Conservation (phyloP, 148 eudicot genomes). For the Silene uniflora region DNA sequence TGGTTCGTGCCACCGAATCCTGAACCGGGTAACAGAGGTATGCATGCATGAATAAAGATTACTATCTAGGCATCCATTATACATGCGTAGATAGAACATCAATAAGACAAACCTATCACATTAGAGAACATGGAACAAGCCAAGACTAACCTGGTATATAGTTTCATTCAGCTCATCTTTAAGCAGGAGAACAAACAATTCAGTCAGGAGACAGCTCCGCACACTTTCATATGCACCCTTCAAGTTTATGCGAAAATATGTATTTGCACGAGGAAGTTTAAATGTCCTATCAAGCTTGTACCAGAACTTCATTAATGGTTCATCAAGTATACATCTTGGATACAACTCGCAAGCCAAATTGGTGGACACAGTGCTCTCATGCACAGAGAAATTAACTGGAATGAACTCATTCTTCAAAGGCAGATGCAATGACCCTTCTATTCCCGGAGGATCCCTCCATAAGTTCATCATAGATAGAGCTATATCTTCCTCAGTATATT, state of each 20-base stretch:
- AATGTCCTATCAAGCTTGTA: conserved; percentile 85
- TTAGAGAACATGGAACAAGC: not conserved
- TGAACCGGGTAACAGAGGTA: no score
- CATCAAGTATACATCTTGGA: conserved; percentile 84
- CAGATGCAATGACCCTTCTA: conserved; percentile 71
- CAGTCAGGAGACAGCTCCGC: conserved; percentile 74
- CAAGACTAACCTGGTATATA: conserved; percentile 69
- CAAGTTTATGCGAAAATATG: conserved; percentile 81
- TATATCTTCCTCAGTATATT: conserved; percentile 71
- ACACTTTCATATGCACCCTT: conserved; percentile 63
- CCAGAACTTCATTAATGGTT: conserved; percentile 78
- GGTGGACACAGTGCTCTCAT: conserved; percentile 46
- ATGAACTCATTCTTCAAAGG: conserved; percentile 86
- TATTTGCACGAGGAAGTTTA: conserved; percentile 91
- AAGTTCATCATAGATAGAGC: conserved; percentile 49
- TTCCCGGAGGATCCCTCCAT: conserved; percentile 77
- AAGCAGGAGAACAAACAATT: conserved; percentile 70
- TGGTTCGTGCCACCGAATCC: no score
- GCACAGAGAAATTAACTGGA: conserved; percentile 68
- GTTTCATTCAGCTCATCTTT: conserved; percentile 95
- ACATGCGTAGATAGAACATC: not conserved
- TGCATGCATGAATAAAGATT: no score
- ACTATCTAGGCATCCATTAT: not conserved
- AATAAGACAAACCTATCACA: not conserved
- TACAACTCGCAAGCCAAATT: conserved; percentile 31